These are phyloP conservation scores for Aspergillus fijiensis DNA, from an alignment of 2,329 filamentous ascomycete species.

Conservation along the genomic window DNA sequence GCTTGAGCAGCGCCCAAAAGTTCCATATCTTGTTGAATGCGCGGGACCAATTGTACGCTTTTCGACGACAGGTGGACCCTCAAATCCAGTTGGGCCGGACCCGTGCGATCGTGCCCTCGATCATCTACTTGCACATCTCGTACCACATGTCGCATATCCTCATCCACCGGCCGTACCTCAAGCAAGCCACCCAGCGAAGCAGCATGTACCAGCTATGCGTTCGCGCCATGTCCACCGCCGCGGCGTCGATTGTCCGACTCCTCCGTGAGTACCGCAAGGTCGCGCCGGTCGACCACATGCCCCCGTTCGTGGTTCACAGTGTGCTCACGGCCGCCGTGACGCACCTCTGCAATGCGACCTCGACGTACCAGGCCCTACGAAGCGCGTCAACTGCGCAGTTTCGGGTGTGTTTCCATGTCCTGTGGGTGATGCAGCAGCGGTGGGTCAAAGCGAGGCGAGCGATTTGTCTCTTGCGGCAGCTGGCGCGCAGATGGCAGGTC, in stretches of 20 bases:
- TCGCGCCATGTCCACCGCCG: background rate
- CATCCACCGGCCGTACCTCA: slow-evolving; percentile 1
- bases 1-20: background rate
- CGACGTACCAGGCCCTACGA: background rate
- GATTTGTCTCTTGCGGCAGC: background rate
- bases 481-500: background rate
- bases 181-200: background rate
- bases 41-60: background rate
- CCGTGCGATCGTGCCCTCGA: background rate
- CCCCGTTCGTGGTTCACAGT: background rate
- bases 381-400: background rate
- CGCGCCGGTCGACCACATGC: background rate
- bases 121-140: background rate
- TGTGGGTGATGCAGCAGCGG: background rate
- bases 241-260: background rate
- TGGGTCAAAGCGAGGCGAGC: background rate
- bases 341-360: background rate
- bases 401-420: background rate
- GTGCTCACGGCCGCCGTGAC: background rate
- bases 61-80: background rate
- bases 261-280: background rate
- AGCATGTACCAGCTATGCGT: too few species aligned
- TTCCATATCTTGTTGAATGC: background rate
- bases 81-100: too few species aligned
- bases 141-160: slow-evolving; percentile 6